Percentiles rank a stretch among this genome's conserved stretches.
phyloP scores from a whole-genome alignment of 805 yeast genomes.

The Pichia membranifaciens region DNA sequence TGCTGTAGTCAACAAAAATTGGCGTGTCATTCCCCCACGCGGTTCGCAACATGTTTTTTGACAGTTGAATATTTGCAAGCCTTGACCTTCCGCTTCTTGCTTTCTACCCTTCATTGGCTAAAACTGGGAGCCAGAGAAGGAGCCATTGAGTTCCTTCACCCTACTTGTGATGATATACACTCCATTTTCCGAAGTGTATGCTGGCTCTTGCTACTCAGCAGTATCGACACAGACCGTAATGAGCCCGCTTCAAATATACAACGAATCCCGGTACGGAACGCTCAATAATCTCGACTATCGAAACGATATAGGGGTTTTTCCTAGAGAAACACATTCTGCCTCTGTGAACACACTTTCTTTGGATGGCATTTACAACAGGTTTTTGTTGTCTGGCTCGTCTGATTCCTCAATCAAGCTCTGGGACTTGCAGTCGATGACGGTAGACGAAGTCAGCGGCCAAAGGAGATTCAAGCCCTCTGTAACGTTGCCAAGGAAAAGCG shows the following conservation, averaged over 20 bases:
- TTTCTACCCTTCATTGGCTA: no score
- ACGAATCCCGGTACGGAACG: constrained; percentile 23
- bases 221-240: not conserved
- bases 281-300: constrained; percentile 19
- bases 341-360: constrained; percentile 59
- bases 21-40: no score
- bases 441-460: constrained; percentile 15
- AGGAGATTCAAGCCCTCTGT: constrained; percentile 15
- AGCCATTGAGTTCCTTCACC: no score
- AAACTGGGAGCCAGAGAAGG: no score
- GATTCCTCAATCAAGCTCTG: constrained; percentile 65
- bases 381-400: constrained; percentile 64
- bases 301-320: constrained; percentile 31
- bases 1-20: no score
- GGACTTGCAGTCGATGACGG: constrained; percentile 39
- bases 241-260: constrained; percentile 17
- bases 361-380: constrained; percentile 42
- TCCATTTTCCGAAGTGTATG: not conserved
- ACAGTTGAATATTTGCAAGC: no score
- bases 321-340: constrained; percentile 38
- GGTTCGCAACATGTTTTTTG: no score
- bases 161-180: constrained; percentile 1
- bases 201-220: not conserved
- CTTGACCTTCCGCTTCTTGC: no score
- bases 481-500: constrained; percentile 30